These are phyloP conservation scores for Geotrichum cucujoidarum DNA, from an alignment of 1,139 yeast genomes.

Conservation along the genomic window DNA sequence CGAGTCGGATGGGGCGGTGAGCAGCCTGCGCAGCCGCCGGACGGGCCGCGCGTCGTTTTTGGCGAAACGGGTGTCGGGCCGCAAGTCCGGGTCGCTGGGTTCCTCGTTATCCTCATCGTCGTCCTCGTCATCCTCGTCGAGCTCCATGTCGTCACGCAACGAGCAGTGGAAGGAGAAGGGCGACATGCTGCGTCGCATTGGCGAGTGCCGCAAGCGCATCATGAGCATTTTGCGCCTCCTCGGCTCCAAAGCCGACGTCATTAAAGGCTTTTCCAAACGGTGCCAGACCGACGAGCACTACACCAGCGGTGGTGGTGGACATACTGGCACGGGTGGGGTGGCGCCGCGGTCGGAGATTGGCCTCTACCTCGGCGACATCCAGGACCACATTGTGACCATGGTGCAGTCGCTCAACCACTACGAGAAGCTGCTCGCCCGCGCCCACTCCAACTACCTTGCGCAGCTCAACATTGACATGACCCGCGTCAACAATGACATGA, in stretches of 20 bases:
- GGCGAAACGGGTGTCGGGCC: background rate
- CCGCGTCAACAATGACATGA: slow-evolving; percentile 92
- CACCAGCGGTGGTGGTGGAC: too few relatives aligned
- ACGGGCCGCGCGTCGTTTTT: background rate
- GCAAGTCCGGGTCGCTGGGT: background rate
- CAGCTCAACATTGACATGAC: slow-evolving; percentile 97
- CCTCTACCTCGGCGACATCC: slow-evolving; percentile 88
- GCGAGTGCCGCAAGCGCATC: slow-evolving; percentile 89
- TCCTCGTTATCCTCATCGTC: slow-evolving; percentile 2
- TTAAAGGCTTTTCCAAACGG: slow-evolving; percentile 87
- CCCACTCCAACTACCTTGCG: slow-evolving; percentile 92
- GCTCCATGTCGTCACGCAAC: slow-evolving; percentile 9
- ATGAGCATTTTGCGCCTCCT: slow-evolving; percentile 81
- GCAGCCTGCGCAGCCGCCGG: background rate
- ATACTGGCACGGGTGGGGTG: too few relatives aligned
- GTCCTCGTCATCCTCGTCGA: slow-evolving; percentile 1
- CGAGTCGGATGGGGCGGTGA: slow-evolving; percentile 12
- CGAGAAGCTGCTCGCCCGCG: slow-evolving; percentile 85
- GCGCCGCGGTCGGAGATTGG: slow-evolving; percentile 77
- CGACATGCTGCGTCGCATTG: slow-evolving; percentile 89
- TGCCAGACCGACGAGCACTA: slow-evolving; percentile 82
- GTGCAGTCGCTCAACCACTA: slow-evolving; percentile 90
- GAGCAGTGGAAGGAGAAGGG: slow-evolving; percentile 76
- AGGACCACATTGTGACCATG: slow-evolving; percentile 83
- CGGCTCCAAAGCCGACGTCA: slow-evolving; percentile 93